phyloP scores from a whole-genome alignment of 2,329 filamentous ascomycete species.

The Neofusicoccum sp. region DNA sequence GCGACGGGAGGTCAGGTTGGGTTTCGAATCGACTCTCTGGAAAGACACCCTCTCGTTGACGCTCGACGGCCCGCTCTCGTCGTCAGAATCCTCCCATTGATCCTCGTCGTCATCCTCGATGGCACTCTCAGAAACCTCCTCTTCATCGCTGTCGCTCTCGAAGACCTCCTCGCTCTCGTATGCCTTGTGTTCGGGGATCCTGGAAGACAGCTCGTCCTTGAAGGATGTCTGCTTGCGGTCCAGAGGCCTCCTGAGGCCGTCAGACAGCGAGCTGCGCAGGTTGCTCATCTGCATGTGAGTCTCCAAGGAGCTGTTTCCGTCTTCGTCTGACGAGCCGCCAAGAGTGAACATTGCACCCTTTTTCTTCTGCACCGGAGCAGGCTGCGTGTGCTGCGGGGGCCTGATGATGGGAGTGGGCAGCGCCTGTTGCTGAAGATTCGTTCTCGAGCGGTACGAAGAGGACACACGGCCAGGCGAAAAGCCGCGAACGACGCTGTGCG shows the following conservation, averaged over 20 bases:
- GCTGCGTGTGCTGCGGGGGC: conserved; percentile 24
- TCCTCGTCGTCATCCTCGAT: conserved; percentile 62
- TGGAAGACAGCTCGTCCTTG: conserved; percentile 70
- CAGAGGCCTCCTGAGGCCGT: conserved; percentile 50
- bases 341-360: conserved; percentile 72
- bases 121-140: conserved; percentile 48
- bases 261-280: conserved; percentile 55
- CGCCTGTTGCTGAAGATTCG: conserved; percentile 50
- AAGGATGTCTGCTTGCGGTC: conserved; percentile 81
- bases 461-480: conserved; percentile 77
- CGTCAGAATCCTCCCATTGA: conserved; percentile 59
- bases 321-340: conserved; percentile 79
- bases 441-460: conserved; percentile 64
- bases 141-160: conserved; percentile 57
- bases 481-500: conserved; percentile 75
- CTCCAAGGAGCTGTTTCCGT: conserved; percentile 75
- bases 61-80: conserved; percentile 79
- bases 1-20: conserved; percentile 78
- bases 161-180: conserved; percentile 59
- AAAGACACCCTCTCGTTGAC: conserved; percentile 79
- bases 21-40: conserved; percentile 84
- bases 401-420: conserved; percentile 63
- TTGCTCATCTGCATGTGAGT: conserved; percentile 58
- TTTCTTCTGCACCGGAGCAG: conserved; percentile 52
- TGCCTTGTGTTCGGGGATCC: conserved; percentile 56